Percentiles rank a stretch among this genome's conserved stretches.
These are phyloP conservation scores for Neurospora terricola DNA, from an alignment of 495 filamentous ascomycete species.

Conservation along the genomic window DNA sequence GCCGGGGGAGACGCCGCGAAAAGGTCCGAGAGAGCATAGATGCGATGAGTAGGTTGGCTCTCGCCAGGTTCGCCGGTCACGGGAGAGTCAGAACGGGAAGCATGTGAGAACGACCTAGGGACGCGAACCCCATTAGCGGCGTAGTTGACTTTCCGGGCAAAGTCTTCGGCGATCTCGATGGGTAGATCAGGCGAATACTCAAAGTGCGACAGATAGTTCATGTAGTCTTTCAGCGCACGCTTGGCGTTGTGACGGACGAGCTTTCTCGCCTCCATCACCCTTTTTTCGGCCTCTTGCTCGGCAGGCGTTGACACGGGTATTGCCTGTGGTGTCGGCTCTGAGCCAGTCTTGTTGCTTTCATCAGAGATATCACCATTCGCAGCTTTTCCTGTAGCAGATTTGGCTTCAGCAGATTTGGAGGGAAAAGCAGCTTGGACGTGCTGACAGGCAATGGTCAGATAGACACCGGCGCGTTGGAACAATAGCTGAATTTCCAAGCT, in stretches of 20 bases:
- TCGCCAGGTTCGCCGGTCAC: slow-evolving; percentile 1
- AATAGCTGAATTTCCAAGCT: slow-evolving; percentile 63
- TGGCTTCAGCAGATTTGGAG: background rate
- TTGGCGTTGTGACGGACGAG: slow-evolving; percentile 60
- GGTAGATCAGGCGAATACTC: slow-evolving; percentile 66
- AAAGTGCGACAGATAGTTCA: slow-evolving; percentile 56
- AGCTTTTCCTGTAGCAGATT: background rate
- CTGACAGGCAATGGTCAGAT: slow-evolving; percentile 58
- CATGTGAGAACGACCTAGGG: slow-evolving; percentile 10
- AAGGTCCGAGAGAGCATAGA: slow-evolving; percentile 42
- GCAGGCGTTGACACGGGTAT: slow-evolving; percentile 10
- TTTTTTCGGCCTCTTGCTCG: slow-evolving; percentile 32
- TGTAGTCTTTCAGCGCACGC: slow-evolving; percentile 60
- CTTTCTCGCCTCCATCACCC: slow-evolving; percentile 50
- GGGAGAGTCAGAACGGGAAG: slow-evolving; percentile 1
- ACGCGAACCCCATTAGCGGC: slow-evolving; percentile 31
- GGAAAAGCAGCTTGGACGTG: slow-evolving; percentile 30
- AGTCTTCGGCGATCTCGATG: slow-evolving; percentile 54
- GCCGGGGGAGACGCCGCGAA: slow-evolving; percentile 46
- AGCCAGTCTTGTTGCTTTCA: slow-evolving; percentile 6
- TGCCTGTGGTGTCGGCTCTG: background rate
- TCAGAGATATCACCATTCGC: background rate
- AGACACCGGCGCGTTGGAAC: slow-evolving; percentile 67
- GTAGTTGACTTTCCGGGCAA: slow-evolving; percentile 52
- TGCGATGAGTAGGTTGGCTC: slow-evolving; percentile 7